Evolutionary conservation across 2,329 filamentous ascomycete genomes (phyloP).

Genomic region (Phialophora tarda): DNA sequence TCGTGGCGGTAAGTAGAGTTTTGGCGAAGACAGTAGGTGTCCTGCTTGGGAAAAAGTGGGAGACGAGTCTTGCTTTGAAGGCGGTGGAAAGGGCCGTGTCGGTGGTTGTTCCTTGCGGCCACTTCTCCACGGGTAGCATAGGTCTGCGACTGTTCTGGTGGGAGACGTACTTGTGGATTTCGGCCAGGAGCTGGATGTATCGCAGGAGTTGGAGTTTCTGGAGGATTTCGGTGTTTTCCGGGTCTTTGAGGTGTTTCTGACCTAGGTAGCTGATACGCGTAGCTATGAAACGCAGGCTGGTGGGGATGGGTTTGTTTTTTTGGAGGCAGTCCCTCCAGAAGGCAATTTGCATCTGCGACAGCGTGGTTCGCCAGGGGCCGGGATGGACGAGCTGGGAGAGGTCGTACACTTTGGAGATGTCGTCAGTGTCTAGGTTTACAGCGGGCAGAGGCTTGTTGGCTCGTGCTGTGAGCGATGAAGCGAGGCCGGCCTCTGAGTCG

Average conservation of each 20-base stretch:
- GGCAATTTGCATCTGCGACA: constrained; percentile 51
- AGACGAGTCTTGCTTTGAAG: constrained; percentile 49
- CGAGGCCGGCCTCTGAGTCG: constrained; percentile 23
- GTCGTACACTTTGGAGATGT: constrained; percentile 55
- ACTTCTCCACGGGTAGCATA: constrained; percentile 36
- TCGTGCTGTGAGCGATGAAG: constrained; percentile 47
- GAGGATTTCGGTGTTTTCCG: constrained; percentile 17
- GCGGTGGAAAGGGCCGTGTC: constrained; percentile 35
- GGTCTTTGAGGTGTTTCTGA: constrained; percentile 47
- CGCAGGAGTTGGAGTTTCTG: constrained; percentile 50
- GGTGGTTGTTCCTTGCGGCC: constrained; percentile 35
- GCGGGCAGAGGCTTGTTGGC: constrained; percentile 54
- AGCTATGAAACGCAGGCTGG: constrained; percentile 52
- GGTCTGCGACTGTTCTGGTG: constrained; percentile 43
- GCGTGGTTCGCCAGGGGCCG: constrained; percentile 48
- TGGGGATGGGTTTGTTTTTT: constrained; percentile 46
- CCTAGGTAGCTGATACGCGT: constrained; percentile 50
- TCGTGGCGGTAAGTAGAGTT: constrained; percentile 53
- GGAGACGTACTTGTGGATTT: constrained; percentile 50
- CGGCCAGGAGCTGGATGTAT: constrained; percentile 52
- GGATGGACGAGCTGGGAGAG: constrained; percentile 50
- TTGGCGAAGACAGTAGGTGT: constrained; percentile 48
- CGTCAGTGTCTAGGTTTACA: constrained; percentile 50
- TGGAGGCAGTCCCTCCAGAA: constrained; percentile 51
- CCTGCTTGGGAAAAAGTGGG: constrained; percentile 50